Conservation (phyloP, 2,329 filamentous ascomycete genomes). For the Calonectria montana region DNA sequence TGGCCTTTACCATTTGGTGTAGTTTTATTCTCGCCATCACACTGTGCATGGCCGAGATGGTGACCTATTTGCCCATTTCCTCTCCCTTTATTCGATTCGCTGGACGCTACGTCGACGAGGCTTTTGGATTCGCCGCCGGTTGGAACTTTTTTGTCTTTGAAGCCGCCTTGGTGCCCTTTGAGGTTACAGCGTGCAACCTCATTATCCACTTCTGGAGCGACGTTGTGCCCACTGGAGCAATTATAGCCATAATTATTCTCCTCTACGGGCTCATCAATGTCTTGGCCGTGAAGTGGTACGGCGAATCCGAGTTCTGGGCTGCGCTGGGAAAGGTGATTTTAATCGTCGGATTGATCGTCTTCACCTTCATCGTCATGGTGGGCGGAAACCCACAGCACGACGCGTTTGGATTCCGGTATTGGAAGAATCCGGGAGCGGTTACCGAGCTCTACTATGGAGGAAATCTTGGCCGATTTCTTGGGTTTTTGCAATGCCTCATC, state of each 20-base stretch:
- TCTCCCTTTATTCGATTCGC: slow-evolving; percentile 84
- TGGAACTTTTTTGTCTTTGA: slow-evolving; percentile 82
- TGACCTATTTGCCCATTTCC: slow-evolving; percentile 80
- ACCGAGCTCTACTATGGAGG: slow-evolving; percentile 73
- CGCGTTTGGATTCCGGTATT: slow-evolving; percentile 77
- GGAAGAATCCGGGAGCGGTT: slow-evolving; percentile 77
- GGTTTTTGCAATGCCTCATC: slow-evolving; percentile 81
- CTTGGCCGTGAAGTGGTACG: slow-evolving; percentile 79
- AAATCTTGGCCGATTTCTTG: slow-evolving; percentile 76
- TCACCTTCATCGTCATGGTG: slow-evolving; percentile 86
- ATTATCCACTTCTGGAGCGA: slow-evolving; percentile 74
- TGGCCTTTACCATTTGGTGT: slow-evolving; percentile 72
- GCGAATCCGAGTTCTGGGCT: slow-evolving; percentile 81
- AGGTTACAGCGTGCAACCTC: slow-evolving; percentile 73
- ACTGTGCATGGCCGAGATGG: slow-evolving; percentile 78
- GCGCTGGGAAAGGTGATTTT: slow-evolving; percentile 79
- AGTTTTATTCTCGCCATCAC: slow-evolving; percentile 70
- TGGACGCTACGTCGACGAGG: slow-evolving; percentile 79
- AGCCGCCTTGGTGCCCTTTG: slow-evolving; percentile 74
- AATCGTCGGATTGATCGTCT: slow-evolving; percentile 77
- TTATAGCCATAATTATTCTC: slow-evolving; percentile 66
- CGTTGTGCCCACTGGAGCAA: slow-evolving; percentile 66
- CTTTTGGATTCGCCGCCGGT: slow-evolving; percentile 77
- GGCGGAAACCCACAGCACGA: slow-evolving; percentile 82
- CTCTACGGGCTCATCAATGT: slow-evolving; percentile 72